phyloP scores from a whole-genome alignment of 1,139 yeast species.

The Yarrowia galli region DNA sequence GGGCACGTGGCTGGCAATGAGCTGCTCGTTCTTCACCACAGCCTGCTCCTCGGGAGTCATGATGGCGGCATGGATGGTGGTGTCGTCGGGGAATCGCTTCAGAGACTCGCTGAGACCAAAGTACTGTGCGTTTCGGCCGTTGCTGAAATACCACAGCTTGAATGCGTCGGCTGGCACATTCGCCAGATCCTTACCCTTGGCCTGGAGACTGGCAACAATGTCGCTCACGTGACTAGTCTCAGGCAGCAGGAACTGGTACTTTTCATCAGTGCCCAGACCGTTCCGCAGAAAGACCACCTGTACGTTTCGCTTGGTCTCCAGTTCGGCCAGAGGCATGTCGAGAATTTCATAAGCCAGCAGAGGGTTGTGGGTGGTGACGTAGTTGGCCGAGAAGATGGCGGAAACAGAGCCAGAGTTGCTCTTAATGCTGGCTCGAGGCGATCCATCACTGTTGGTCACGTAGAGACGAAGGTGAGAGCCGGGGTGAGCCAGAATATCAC shows the following conservation, averaged over 20 bases:
- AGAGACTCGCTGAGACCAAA: background rate
- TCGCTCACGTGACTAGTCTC: conserved; percentile 64
- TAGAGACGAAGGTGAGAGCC: conserved; percentile 68
- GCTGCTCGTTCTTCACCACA: conserved; percentile 43
- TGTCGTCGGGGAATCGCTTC: conserved; percentile 40
- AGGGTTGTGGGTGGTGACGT: conserved; percentile 48
- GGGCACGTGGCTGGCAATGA: conserved; percentile 36
- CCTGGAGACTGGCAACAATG: conserved; percentile 60
- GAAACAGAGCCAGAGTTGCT: conserved; percentile 49
- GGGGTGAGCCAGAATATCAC: conserved; percentile 60
- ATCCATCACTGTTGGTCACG: conserved; percentile 51
- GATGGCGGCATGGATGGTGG: conserved; percentile 49
- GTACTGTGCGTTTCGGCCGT: conserved; percentile 11
- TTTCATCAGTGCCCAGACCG: conserved; percentile 58
- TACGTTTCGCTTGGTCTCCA: conserved; percentile 75
- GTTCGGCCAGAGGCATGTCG: conserved; percentile 73
- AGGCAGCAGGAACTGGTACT: conserved; percentile 73
- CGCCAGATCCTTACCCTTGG: background rate
- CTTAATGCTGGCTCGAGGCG: conserved; percentile 53
- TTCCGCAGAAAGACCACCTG: conserved; percentile 53
- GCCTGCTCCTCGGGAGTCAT: conserved; percentile 50
- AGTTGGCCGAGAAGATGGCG: conserved; percentile 55
- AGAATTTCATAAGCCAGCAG: conserved; percentile 70
- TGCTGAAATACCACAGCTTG: conserved; percentile 24
- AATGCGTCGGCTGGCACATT: background rate